These are phyloP conservation scores for Abortiporus biennis DNA, from an alignment of 1,284 basidiomycete genomes.

Conservation along the genomic window DNA sequence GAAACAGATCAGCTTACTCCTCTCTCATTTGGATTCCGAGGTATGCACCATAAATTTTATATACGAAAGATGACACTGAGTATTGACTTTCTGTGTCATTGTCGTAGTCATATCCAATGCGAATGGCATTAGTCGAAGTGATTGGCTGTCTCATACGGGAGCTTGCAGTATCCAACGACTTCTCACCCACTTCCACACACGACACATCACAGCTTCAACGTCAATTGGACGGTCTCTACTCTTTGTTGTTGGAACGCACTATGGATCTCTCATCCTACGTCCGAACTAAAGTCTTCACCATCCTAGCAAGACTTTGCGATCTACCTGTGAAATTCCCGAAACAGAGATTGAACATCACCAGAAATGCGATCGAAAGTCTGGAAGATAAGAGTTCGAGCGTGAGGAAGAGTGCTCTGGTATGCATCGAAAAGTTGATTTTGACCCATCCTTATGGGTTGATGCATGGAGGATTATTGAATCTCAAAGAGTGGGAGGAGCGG, in stretches of 20 bases:
- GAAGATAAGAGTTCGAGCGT: slow-evolving; percentile 91
- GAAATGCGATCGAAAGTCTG: slow-evolving; percentile 73
- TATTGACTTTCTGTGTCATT: slow-evolving; percentile 1
- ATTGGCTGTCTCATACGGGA: slow-evolving; percentile 80
- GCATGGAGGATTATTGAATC: slow-evolving; percentile 79
- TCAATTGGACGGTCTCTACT: slow-evolving; percentile 81
- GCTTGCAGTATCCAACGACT: slow-evolving; percentile 55
- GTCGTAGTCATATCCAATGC: slow-evolving; percentile 88
- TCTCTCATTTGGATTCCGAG: slow-evolving; percentile 89
- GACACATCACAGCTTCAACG: slow-evolving; percentile 64
- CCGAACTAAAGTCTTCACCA: slow-evolving; percentile 80
- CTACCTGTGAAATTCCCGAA: slow-evolving; percentile 84
- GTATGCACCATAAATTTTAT: too few relatives aligned
- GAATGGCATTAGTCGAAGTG: slow-evolving; percentile 87
- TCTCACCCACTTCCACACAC: slow-evolving; percentile 32
- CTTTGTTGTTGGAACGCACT: slow-evolving; percentile 80
- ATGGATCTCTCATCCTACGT: slow-evolving; percentile 92
- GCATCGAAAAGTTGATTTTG: slow-evolving; percentile 73
- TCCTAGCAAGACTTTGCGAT: slow-evolving; percentile 68
- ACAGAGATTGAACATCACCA: slow-evolving; percentile 74
- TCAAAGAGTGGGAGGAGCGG: slow-evolving; percentile 70
- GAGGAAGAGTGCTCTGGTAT: slow-evolving; percentile 76
- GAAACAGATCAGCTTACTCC: slow-evolving; percentile 85
- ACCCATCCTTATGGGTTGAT: slow-evolving; percentile 89
- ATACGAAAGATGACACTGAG: too few relatives aligned